Conservation (phyloP, 2,329 filamentous ascomycete species). For the Penicillium psychrosexuale region DNA sequence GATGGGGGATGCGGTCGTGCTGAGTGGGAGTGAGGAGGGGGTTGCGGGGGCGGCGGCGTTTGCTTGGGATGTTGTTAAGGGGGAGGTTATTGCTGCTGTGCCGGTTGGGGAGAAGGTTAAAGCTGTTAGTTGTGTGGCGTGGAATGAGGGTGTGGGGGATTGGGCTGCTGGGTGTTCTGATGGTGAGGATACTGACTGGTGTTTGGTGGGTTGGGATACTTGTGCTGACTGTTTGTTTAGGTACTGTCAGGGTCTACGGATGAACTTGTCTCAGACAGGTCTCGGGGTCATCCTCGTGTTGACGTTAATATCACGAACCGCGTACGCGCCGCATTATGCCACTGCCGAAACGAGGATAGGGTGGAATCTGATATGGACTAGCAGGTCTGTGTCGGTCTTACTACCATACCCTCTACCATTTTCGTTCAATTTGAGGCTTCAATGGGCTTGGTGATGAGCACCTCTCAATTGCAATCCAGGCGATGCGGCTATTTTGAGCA, state of each 20-base stretch:
- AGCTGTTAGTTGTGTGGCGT: conserved; percentile 46
- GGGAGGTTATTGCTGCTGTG: conserved; percentile 63
- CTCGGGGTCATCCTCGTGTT: not conserved
- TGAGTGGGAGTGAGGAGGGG: conserved; percentile 72
- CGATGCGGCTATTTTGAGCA: not conserved
- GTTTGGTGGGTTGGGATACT: not conserved
- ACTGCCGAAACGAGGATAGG: not conserved
- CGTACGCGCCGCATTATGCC: not conserved
- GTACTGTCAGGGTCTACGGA: conserved; percentile 7
- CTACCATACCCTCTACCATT: not conserved
- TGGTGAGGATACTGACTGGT: conserved; percentile 28
- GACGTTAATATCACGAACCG: not conserved
- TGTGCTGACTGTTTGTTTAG: conserved; percentile 2
- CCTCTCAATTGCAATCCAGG: not conserved
- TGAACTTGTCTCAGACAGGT: not conserved
- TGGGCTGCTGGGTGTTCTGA: conserved; percentile 45
- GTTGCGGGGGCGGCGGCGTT: conserved; percentile 33
- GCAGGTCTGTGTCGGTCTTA: not conserved
- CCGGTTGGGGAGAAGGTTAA: conserved; percentile 40
- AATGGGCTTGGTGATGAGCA: not conserved
- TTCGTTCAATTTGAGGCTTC: not conserved
- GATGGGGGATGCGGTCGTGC: conserved; percentile 69
- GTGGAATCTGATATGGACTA: not conserved
- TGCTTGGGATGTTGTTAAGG: conserved; percentile 81
- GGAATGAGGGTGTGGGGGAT: conserved; percentile 41